A percentile compares a stretch with the other conserved stretches of the same genome.
Evolutionary conservation across 1,284 basidiomycete genomes (phyloP).

Genomic region (Ustilago loliicola): DNA sequence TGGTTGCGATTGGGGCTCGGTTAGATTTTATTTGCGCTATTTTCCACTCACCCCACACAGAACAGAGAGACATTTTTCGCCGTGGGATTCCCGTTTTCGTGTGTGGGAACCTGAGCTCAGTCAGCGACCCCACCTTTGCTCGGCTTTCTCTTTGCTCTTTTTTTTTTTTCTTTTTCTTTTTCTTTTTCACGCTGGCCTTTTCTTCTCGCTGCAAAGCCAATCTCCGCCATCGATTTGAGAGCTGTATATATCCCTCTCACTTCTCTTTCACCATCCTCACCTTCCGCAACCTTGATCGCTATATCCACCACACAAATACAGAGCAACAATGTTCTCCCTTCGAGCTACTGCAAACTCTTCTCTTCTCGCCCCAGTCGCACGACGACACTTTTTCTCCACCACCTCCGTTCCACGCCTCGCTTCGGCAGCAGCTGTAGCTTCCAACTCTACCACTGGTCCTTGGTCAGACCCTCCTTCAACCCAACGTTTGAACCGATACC

Average conservation of each 20-base stretch:
- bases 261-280: not conserved
- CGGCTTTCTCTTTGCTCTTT: constrained; percentile 3
- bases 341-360: not conserved
- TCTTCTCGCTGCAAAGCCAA: too few species aligned
- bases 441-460: constrained; percentile 18
- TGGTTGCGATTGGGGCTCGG: constrained; percentile 8
- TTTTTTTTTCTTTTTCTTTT: constrained; percentile 2
- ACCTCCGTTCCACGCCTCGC: constrained; percentile 13
- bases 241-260: not conserved
- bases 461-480: constrained; percentile 43
- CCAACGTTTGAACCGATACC: constrained; percentile 48
- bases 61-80: not conserved
- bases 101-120: constrained; percentile 13
- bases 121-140: constrained; percentile 10
- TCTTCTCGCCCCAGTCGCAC: not conserved
- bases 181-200: too few species aligned
- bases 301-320: not conserved
- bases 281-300: not conserved
- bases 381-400: constrained; percentile 22
- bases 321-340: constrained; percentile 21
- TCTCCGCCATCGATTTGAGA: not conserved
- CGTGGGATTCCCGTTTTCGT: not conserved
- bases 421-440: not conserved
- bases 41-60: constrained; percentile 14
- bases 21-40: constrained; percentile 10